Evolutionary conservation across 805 yeast genomes (phyloP), one percentile per base, ranked within the genome.

Genomic region (Metschnikowia sp.): DNA sequence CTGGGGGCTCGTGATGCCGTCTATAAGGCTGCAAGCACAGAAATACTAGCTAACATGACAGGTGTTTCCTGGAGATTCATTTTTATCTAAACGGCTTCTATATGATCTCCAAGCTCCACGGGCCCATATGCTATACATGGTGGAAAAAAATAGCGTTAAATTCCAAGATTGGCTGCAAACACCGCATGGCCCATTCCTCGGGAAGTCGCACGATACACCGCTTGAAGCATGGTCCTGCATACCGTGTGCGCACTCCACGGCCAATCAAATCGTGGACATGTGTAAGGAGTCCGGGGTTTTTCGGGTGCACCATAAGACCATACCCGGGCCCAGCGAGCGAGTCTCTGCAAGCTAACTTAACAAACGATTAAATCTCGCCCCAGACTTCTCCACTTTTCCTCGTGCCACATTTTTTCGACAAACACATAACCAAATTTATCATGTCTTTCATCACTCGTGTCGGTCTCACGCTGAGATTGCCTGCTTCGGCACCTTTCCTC

Each of bases 361-460:
- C 10, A 19, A 36, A 7, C 26, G 26, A 22, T 22, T 1, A 22
- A 22, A 22, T 22, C 7, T 22, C 26, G 5, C 26, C 26, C 26
- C 26, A 22, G 33, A 4, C 3, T 30, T 11, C 40, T 36, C 45
- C n/a, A 28, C 9, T 12, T 33, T 28, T 22, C 39, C 36, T 36
- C 26, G 30, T 36, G 31, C 29, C 8, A 13, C 37, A 33, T 8
- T 34, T 18, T 12, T 8, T 28, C 38, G 19, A 32, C 41, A 13
- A 26, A 31, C 36, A 18, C 35, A 36, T 36, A 8, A 26, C 36
- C 22, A 35, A 40, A 19, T 22, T 19, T 32, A 32, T 32, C 26
- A 59, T 48, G 54, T 62, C 64, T 64, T 59, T 61, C 36, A 36
- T 53, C 40, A 50, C 66, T 26, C 70, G 70, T 59, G 57, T 64